phyloP scores from a whole-genome alignment of 2,329 filamentous ascomycete species.

The Diaporthe capsici region DNA sequence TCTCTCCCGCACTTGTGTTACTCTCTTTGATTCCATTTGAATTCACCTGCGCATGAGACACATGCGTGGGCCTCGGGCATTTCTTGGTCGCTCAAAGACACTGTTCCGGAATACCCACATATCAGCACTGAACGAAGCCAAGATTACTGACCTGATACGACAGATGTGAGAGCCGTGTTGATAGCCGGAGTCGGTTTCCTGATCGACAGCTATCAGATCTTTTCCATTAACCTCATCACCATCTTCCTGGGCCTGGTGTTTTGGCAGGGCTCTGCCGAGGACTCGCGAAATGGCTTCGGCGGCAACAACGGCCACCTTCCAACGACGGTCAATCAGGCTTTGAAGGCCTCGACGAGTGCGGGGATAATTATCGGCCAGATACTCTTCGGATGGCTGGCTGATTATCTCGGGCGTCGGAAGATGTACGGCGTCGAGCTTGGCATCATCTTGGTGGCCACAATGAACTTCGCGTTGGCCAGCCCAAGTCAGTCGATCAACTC shows the following conservation, averaged over 20 bases:
- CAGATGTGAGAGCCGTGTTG: constrained; percentile 76
- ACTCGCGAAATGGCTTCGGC: constrained; percentile 60
- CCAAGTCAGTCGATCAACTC: constrained; percentile 72
- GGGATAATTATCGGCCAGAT: constrained; percentile 86
- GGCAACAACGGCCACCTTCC: constrained; percentile 71
- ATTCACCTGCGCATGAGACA: neutral
- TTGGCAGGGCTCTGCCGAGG: constrained; percentile 66
- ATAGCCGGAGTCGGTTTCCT: constrained; percentile 89
- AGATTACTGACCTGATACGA: constrained; percentile 36
- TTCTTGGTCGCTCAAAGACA: constrained; percentile 27
- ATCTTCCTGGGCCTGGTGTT: constrained; percentile 82
- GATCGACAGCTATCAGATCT: constrained; percentile 85
- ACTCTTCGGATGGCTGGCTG: constrained; percentile 82
- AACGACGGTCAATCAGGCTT: constrained; percentile 75
- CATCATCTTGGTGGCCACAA: constrained; percentile 79
- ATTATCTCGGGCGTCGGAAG: constrained; percentile 80
- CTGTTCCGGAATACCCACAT: neutral
- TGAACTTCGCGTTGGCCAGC: constrained; percentile 75
- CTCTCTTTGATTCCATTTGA: too few relatives aligned
- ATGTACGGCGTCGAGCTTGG: constrained; percentile 87
- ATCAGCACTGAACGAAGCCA: neutral
- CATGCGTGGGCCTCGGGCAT: constrained; percentile 44
- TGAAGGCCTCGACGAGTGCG: constrained; percentile 85
- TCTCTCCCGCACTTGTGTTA: neutral
- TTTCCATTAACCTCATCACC: constrained; percentile 82